Evolutionary conservation across 352 stramenopile species (phyloP).

Genomic region (Phytophthora pistaciae): DNA sequence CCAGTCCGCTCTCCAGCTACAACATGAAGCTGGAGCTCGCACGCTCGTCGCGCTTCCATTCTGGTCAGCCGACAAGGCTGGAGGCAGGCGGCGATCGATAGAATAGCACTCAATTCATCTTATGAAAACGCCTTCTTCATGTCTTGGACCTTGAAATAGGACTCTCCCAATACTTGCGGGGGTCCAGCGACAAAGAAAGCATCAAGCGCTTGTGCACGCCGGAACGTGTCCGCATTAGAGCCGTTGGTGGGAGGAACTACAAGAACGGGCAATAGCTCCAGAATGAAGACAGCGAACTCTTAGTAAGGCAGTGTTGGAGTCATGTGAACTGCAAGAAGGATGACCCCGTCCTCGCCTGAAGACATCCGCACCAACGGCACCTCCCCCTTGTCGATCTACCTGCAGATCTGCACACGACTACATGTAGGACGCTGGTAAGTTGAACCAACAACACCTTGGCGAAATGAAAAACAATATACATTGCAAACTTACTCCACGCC

Average conservation of each 20-base stretch:
- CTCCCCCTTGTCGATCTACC: not conserved
- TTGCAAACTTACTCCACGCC: conserved; percentile 20
- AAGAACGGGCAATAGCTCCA: conserved; percentile 5
- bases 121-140: conserved; percentile 28
- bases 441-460: not conserved
- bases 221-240: conserved; percentile 2
- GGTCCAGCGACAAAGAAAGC: conserved; percentile 15
- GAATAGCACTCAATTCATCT: conserved; percentile 22
- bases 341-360: not conserved
- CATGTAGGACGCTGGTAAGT: not conserved
- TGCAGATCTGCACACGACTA: not conserved
- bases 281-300: not conserved
- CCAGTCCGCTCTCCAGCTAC: conserved; percentile 2
- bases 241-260: conserved; percentile 17
- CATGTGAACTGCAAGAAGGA: not conserved
- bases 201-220: not conserved
- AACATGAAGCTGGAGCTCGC: not conserved
- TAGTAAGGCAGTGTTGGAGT: too few species aligned
- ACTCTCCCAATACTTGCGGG: not conserved
- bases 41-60: conserved; percentile 20
- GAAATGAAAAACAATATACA: conserved; percentile 16
- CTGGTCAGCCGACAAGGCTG: conserved; percentile 18
- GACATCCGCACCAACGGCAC: not conserved
- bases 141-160: conserved; percentile 31
- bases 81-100: not conserved